These are phyloP conservation scores for Fusarium chuoi DNA, from an alignment of 2,329 filamentous ascomycete species.

Conservation along the genomic window DNA sequence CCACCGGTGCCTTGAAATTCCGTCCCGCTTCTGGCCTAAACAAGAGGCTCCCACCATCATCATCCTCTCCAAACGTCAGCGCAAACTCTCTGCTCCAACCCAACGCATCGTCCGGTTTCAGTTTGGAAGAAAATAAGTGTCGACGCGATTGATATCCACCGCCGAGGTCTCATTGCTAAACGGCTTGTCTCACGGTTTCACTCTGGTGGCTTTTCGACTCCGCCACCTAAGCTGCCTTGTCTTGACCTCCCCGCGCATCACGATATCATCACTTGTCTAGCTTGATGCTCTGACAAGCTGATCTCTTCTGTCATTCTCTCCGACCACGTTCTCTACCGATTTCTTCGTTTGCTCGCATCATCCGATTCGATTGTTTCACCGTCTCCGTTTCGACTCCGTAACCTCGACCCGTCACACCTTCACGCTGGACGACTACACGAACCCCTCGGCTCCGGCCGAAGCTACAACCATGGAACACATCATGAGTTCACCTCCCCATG, in stretches of 20 bases:
- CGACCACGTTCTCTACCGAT: constrained; percentile 39
- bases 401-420: constrained; percentile 11
- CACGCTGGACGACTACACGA: constrained; percentile 58
- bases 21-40: constrained; percentile 34
- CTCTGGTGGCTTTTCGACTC: constrained; percentile 28
- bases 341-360: constrained; percentile 24
- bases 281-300: constrained; percentile 43
- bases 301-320: constrained; percentile 15
- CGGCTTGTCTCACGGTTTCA: constrained; percentile 28
- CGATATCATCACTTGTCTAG: constrained; percentile 28
- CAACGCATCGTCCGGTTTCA: neutral
- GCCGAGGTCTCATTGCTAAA: neutral
- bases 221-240: constrained; percentile 25
- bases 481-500: constrained; percentile 44
- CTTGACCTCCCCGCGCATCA: constrained; percentile 5
- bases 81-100: constrained; percentile 29
- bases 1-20: constrained; percentile 47
- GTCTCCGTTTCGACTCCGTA: neutral
- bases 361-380: neutral
- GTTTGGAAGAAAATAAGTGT: neutral
- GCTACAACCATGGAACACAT: constrained; percentile 57
- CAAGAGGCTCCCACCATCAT: constrained; percentile 29
- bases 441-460: constrained; percentile 38
- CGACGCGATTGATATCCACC: neutral
- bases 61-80: constrained; percentile 35